Evolutionary conservation across 2,329 filamentous ascomycete species (phyloP).

Genomic region (Cercospora zeina): DNA sequence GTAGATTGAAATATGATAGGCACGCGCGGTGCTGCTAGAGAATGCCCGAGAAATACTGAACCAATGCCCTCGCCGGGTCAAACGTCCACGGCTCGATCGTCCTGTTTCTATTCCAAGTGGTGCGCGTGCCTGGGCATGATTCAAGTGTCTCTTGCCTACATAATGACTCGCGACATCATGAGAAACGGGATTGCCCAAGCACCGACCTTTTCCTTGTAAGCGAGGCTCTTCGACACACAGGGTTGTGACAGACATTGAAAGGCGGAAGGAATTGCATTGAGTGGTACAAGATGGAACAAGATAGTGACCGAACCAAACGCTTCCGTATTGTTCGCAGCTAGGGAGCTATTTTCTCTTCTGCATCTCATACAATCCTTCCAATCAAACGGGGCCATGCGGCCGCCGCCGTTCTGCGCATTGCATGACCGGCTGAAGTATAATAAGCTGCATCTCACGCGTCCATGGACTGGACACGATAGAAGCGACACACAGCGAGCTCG

Average conservation of each 20-base stretch:
- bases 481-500: neutral
- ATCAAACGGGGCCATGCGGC: neutral
- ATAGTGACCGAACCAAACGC: slow-evolving; percentile 12
- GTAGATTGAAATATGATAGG: slow-evolving; percentile 9
- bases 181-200: no score
- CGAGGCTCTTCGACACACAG: no score
- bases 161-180: slow-evolving; percentile 41
- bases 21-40: slow-evolving; percentile 31
- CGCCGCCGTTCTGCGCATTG: slow-evolving; percentile 1
- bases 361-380: neutral
- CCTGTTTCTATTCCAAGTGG: slow-evolving; percentile 56
- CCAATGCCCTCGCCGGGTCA: slow-evolving; percentile 55
- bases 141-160: slow-evolving; percentile 54
- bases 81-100: slow-evolving; percentile 59
- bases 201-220: no score
- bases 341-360: neutral
- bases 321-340: slow-evolving; percentile 2
- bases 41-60: slow-evolving; percentile 54
- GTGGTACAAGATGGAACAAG: neutral
- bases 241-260: neutral
- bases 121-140: slow-evolving; percentile 63
- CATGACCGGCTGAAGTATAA: neutral
- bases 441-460: neutral
- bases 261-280: neutral
- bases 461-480: neutral